phyloP scores from a whole-genome alignment of 441 rosid genomes.

The Sinapis alba region DNA sequence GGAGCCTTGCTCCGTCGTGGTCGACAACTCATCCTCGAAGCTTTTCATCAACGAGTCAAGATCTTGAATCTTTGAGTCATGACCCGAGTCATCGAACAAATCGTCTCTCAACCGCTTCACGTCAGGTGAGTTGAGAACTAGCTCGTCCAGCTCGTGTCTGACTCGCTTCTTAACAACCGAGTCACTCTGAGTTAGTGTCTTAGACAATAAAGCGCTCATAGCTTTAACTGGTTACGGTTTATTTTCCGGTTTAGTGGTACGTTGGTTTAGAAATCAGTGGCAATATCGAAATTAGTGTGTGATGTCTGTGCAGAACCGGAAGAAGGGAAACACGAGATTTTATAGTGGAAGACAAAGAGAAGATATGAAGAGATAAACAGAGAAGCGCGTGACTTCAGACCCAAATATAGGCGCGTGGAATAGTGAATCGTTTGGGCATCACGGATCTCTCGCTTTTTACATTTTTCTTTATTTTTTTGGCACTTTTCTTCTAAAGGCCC shows the following conservation, averaged over 20 bases:
- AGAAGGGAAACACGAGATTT: slow-evolving; percentile 44
- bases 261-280: background rate
- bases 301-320: slow-evolving; percentile 37
- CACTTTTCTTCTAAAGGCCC: no score
- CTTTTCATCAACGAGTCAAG: slow-evolving; percentile 78
- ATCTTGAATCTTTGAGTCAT: slow-evolving; percentile 47
- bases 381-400: slow-evolving; percentile 31
- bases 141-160: slow-evolving; percentile 47
- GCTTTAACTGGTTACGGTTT: slow-evolving; percentile 11
- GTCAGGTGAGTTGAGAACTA: slow-evolving; percentile 44
- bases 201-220: slow-evolving; percentile 44
- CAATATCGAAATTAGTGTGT: slow-evolving; percentile 13
- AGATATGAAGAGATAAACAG: slow-evolving; percentile 16
- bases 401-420: slow-evolving; percentile 50
- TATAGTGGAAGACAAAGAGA: slow-evolving; percentile 51
- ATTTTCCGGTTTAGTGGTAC: slow-evolving; percentile 10
- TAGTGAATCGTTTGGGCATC: slow-evolving; percentile 43
- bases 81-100: slow-evolving; percentile 59
- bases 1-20: slow-evolving; percentile 35
- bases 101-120: slow-evolving; percentile 70
- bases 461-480: background rate
- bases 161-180: slow-evolving; percentile 49
- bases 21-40: slow-evolving; percentile 62
- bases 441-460: slow-evolving; percentile 49
- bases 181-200: slow-evolving; percentile 22